Percentiles rank a stretch among this genome's conserved stretches.
phyloP scores from a whole-genome alignment of 2,329 filamentous ascomycete species.

The Hansfordia pulvinata region DNA sequence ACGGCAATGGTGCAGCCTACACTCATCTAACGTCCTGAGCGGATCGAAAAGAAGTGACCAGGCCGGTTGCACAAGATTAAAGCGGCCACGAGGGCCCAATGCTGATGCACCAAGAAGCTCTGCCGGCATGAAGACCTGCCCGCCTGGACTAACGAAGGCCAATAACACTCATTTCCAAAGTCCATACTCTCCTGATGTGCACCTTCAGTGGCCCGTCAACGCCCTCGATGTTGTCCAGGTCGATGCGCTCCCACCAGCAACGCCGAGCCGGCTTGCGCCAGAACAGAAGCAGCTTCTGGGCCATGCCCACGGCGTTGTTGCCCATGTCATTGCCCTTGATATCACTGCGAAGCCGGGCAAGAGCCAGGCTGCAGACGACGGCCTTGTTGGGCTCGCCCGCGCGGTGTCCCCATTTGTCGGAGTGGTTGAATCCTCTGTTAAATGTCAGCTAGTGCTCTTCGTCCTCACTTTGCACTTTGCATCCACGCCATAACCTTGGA shows the following conservation, averaged over 20 bases:
- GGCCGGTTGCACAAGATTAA: too few species aligned
- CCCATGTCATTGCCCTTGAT: slow-evolving; percentile 68
- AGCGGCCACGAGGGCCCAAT: too few species aligned
- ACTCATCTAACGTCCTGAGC: too few species aligned
- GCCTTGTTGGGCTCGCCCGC: slow-evolving; percentile 98
- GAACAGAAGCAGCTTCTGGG: slow-evolving; percentile 92
- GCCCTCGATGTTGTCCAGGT: slow-evolving; percentile 78
- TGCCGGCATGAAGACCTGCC: too few species aligned
- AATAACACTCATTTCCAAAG: slow-evolving; percentile 93
- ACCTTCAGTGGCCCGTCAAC: slow-evolving; percentile 89
- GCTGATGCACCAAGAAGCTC: too few species aligned
- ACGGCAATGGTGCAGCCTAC: too few species aligned
- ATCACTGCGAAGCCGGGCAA: slow-evolving; percentile 85
- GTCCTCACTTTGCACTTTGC: slow-evolving; percentile 1
- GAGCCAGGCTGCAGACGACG: slow-evolving; percentile 89
- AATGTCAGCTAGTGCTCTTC: slow-evolving; percentile 6
- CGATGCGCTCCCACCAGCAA: slow-evolving; percentile 99
- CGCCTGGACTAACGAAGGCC: slow-evolving; percentile 60
- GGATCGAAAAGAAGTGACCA: too few species aligned
- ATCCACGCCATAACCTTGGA: slow-evolving; percentile 1
- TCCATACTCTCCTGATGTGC: slow-evolving; percentile 98
- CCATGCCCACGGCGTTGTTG: slow-evolving; percentile 84
- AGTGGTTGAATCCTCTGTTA: slow-evolving; percentile 82
- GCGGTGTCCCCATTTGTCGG: slow-evolving; percentile 90
- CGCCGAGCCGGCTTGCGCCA: slow-evolving; percentile 93